These are phyloP conservation scores for Microstegium vimineum DNA, from an alignment of 176 grass and related monocot genomes.

Conservation along the genomic window DNA sequence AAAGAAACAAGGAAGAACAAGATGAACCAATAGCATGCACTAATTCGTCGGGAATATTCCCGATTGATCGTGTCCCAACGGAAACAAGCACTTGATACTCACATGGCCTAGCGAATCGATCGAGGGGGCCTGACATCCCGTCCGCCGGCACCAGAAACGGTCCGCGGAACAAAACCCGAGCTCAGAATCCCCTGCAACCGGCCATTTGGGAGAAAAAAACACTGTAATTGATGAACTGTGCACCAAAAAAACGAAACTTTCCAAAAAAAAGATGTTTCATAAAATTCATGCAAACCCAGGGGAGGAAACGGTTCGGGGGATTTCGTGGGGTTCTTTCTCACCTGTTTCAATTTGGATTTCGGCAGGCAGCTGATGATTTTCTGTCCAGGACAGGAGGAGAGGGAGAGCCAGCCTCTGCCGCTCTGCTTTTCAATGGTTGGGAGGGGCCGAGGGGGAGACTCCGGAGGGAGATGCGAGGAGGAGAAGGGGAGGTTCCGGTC, in stretches of 20 bases:
- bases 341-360: conserved; percentile 11
- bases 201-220: not conserved
- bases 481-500: not conserved
- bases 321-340: not conserved
- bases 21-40: not conserved
- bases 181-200: conserved; percentile 21
- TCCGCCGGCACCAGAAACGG: conserved; percentile 5
- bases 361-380: conserved; percentile 16
- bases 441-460: not conserved
- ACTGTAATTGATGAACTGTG: not conserved
- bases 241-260: not conserved
- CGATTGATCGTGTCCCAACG: not conserved
- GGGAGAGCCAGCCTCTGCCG: not conserved
- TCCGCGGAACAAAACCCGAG: not conserved
- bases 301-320: not conserved
- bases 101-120: conserved; percentile 72
- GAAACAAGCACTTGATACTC: conserved; percentile 29
- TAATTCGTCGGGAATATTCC: conserved; percentile 6
- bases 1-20: not conserved
- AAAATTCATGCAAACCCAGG: not conserved
- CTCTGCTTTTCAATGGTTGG: conserved; percentile 33
- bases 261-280: not conserved
- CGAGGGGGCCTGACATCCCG: conserved; percentile 79
- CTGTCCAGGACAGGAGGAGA: conserved; percentile 24
- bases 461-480: conserved; percentile 17